Base-by-base conservation (phyloP, 2,329 filamentous ascomycete genomes). In the Lomentospora prolificans region DNA sequence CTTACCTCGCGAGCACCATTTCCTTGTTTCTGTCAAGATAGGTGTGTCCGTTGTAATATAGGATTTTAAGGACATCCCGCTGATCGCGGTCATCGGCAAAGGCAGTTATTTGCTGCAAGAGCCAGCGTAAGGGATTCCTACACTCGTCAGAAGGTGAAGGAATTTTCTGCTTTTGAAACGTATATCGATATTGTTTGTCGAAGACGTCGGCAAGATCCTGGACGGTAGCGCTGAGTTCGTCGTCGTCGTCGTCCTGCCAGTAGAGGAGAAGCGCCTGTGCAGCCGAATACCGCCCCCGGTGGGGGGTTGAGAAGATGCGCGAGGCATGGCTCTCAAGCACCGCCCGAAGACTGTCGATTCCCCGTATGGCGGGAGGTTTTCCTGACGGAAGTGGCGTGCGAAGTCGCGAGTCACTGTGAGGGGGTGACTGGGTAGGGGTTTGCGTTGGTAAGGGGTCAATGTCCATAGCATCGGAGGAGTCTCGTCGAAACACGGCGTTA, bases 361-460 rank as follows among this genome's bases (percentile, higher is more conserved):
- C 75, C 3, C 77, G 76, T 25, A 80, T 60, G 5, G 74, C 72
- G 2, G 74, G 62, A 3, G 74, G 71, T 62, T 77, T 80, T 55
- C 77, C 79, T 0, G 78, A 78, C 0, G 80, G 80, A 7, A 83
- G 64, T 10, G 80, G 80, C 2, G 78, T 82, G 50, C 80, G 75
- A 41, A 79, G 74, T 39, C 76, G 77, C 3, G 75, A 62, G 51
- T 81, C 78, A 61, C 68, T 74, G 27, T 48, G 44, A 7, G 74
- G 62, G 14, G 70, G 65, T 30, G 70, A 66, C 28, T 72, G 72
- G 9, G 69, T 69, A 5, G 67, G 65, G 25, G 71, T 67, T 19
- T 66, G 67, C 55, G 64, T 66, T 10, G 71, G 67, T 65, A 59
- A 55, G 14, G 70, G 67, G 61, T 82, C 79, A 57, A 82, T 67